phyloP scores from a whole-genome alignment of 2,329 filamentous ascomycete species.

The Diaporthe ampelina region DNA sequence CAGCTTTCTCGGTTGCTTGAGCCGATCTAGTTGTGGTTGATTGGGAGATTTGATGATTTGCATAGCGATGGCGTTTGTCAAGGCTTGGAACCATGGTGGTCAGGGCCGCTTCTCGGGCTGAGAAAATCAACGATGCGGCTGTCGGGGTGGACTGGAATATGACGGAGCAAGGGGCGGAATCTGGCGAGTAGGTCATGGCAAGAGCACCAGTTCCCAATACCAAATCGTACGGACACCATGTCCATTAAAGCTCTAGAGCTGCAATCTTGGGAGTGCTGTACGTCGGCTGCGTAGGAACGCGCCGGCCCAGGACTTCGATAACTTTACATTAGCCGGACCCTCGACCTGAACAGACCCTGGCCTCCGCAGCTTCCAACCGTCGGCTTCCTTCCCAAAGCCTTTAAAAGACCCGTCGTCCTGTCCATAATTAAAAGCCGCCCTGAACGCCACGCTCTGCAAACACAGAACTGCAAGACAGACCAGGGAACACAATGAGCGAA shows the following conservation, averaged over 20 bases:
- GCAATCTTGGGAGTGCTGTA: conserved; percentile 16
- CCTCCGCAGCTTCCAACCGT: not conserved
- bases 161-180: not conserved
- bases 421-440: conserved; percentile 5
- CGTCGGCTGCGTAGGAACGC: conserved; percentile 9
- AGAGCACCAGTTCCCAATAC: conserved; percentile 4
- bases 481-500: conserved; percentile 4
- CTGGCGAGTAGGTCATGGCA: not conserved
- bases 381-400: conserved; percentile 8
- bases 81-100: not conserved
- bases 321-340: conserved; percentile 17
- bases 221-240: conserved; percentile 34
- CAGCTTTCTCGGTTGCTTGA: conserved; percentile 22
- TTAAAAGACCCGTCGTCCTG: not conserved
- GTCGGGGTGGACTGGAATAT: not conserved
- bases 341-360: not conserved
- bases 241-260: conserved; percentile 40
- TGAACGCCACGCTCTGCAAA: conserved; percentile 49
- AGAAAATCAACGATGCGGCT: not conserved
- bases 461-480: conserved; percentile 37
- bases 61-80: conserved; percentile 44
- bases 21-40: conserved; percentile 20
- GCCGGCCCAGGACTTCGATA: conserved; percentile 11
- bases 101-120: not conserved
- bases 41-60: not conserved